Evolutionary conservation across 73 alveolate species (phyloP), one percentile per base, ranked within the genome.

Genomic region (Tetrahymena elliotti): DNA sequence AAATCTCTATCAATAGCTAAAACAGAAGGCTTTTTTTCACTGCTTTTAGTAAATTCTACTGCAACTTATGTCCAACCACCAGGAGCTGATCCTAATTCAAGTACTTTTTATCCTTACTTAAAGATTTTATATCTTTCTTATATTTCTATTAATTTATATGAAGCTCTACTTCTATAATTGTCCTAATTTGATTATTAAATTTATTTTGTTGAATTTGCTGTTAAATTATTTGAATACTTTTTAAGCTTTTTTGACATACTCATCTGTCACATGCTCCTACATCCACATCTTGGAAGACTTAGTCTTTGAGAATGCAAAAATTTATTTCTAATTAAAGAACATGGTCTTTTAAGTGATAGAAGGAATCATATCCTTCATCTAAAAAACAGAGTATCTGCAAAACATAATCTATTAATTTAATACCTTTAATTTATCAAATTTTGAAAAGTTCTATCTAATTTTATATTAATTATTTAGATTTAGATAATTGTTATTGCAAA

Each of bases 41-140:
- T 52, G 18, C 97, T 84, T 18, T 95, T 94, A 5, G 94, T 92
- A 33, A 92, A 36, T 22, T 97, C 97, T 4, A 97, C 93, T 8
- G 96, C 97, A 22, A 97, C 98, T 96, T 98, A 97, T 38, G 98
- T 96, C 99, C 99, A 98, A 34, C 99, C 98, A 16, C 99, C 99
- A n/a, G 99, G 99, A 6, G 99, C 98, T 24, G 99, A 97, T 16
- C 99, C 99, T 15, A 98, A 93, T 94, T 98, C 99, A 35, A 98
- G 92, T 1, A 97, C 98, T 3, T 94, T 92, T 96, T 93, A 35
- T 20, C 96, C 97, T 12, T 53, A 83, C 84, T 94, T 97, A 35
- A 97, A 96, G 34, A 98, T 38, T 27, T 97, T 37, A 94, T 84
- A 97, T 94, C 97, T 95, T 13, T 96, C 94, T 92, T 98, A 96